These are phyloP conservation scores for Daucus carota DNA, from an alignment of 129 eudicot species.

Conservation along the genomic window DH1_v3.0 NC_030385.2:25131001-25131500, in stretches of 20 bases:
- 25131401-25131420: constrained; percentile 41
- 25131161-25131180: background rate
- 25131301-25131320: too few relatives aligned
- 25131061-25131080: too few relatives aligned
- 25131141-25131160: background rate
- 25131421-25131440: constrained; percentile 20
- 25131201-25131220: background rate
- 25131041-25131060: background rate
- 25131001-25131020: constrained; percentile 22
- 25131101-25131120: too few relatives aligned
- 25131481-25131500: constrained; percentile 52
- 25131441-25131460: constrained; percentile 16
- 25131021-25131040: constrained; percentile 27
- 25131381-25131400: constrained; percentile 59
- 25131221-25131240: background rate
- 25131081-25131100: too few relatives aligned
- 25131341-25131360: constrained; percentile 28
- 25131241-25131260: background rate
- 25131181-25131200: background rate
- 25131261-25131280: background rate
- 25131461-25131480: constrained; percentile 32
- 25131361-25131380: constrained; percentile 39
- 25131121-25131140: too few relatives aligned
- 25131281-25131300: background rate
- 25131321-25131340: background rate